Conservation (phyloP, 345 rosid species). For the Cardiospermum halicacabum region DNA sequence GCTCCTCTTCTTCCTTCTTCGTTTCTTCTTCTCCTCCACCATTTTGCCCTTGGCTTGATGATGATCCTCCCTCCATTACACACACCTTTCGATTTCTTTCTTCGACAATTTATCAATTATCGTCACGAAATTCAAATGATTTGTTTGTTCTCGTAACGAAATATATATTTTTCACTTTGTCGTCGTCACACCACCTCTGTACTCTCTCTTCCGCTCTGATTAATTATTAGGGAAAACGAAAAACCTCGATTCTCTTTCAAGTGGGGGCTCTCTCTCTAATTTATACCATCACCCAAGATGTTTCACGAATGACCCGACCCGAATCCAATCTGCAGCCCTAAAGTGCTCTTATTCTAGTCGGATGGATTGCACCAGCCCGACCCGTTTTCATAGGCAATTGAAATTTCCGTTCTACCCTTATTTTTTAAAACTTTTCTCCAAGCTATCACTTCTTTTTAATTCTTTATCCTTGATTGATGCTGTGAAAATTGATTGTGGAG, state of each 20-base stretch:
- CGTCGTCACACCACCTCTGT: too few relatives aligned
- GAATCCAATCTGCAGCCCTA: not conserved
- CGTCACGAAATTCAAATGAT: not conserved
- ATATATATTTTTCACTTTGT: not conserved
- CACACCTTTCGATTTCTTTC: not conserved
- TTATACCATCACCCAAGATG: not conserved
- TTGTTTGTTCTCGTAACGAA: not conserved
- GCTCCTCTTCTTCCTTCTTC: constrained; percentile 54
- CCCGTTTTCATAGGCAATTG: not conserved
- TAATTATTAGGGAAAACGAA: not conserved
- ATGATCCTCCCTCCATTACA: constrained; percentile 17
- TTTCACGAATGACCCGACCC: constrained; percentile 18
- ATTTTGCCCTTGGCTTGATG: constrained; percentile 14
- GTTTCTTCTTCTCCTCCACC: constrained; percentile 35
- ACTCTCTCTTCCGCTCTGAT: too few relatives aligned
- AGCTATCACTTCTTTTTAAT: too few relatives aligned
- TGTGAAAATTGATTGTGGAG: too few relatives aligned
- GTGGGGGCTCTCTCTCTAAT: not conserved
- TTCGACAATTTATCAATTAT: not conserved
- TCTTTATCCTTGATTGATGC: too few relatives aligned
- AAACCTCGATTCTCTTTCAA: not conserved
- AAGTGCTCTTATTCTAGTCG: not conserved
- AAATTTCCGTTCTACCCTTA: too few relatives aligned
- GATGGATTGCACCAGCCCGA: not conserved
- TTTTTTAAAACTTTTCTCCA: too few relatives aligned